Percentiles rank a stretch among this genome's conserved stretches.
These are phyloP conservation scores for Hermanozyma aechmeae DNA, from an alignment of 805 yeast genomes.

Conservation along the genomic window DNA sequence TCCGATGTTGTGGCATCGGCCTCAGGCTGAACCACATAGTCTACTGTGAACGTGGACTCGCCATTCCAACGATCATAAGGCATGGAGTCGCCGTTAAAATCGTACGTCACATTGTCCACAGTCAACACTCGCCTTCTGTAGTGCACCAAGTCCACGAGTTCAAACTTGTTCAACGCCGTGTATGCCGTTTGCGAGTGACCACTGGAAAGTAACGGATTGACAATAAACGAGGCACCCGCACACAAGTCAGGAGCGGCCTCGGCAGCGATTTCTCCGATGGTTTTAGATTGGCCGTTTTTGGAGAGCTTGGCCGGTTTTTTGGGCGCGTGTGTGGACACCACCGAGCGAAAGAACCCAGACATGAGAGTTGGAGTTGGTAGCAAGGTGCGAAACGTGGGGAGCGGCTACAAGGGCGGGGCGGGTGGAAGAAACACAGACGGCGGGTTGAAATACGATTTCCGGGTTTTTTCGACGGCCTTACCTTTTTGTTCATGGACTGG, in stretches of 20 bases:
- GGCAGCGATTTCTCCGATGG: slow-evolving; percentile 21
- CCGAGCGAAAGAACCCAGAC: slow-evolving; percentile 8
- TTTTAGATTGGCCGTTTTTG: slow-evolving; percentile 1
- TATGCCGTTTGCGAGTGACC: slow-evolving; percentile 45
- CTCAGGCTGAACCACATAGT: slow-evolving; percentile 31
- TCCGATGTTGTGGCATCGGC: slow-evolving; percentile 5
- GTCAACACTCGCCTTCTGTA: slow-evolving; percentile 36
- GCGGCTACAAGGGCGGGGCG: too few species aligned
- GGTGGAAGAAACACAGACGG: too few species aligned
- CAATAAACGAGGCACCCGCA: slow-evolving; percentile 24
- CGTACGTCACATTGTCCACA: slow-evolving; percentile 18
- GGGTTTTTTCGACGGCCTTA: too few species aligned
- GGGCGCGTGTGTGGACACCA: slow-evolving; percentile 4
- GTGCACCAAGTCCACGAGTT: slow-evolving; percentile 29
- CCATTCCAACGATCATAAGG: slow-evolving; percentile 34
- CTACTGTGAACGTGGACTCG: slow-evolving; percentile 39
- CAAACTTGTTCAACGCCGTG: slow-evolving; percentile 35
- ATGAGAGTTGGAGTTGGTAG: too few species aligned
- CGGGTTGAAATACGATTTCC: too few species aligned
- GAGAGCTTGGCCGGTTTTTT: slow-evolving; percentile 4
- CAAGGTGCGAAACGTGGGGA: too few species aligned
- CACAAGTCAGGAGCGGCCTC: slow-evolving; percentile 30
- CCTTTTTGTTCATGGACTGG: too few species aligned
- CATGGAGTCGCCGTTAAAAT: slow-evolving; percentile 17
- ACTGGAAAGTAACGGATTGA: slow-evolving; percentile 38